Base-by-base conservation (phyloP, 1,139 yeast genomes). In the Sugiyamaella japonica region DNA sequence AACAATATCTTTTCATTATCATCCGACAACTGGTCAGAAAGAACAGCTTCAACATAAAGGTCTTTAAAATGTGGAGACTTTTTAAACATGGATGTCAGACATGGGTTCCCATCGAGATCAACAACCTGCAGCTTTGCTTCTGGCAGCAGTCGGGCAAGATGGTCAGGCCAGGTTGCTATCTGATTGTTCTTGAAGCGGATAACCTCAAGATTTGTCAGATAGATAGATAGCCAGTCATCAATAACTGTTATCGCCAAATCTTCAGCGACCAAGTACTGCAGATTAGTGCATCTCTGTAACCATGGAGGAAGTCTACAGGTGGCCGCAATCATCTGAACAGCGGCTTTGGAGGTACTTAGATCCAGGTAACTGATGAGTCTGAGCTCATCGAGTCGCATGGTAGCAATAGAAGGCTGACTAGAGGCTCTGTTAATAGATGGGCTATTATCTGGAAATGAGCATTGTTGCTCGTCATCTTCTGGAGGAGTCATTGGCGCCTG, bases 51-150 rank as follows among this genome's bases (percentile, higher is more conserved):
- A 31, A 41, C 32, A 37, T 59, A 61, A 29, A 60, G 48, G 9
- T 57, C 58, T 37, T 54, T 48, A 51, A 63, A 63, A 15, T 56
- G 47, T 5, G 55, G 54, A 1, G 63, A 59, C 23, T 61, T 61
- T 17, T 57, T 48, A 48, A 65, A 58, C 54, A 59, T 59, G n/a
- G 48, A 47, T 23, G 59, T 63, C 15, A 66, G 49, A 39, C 71
- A 68, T 1, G 72, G 72, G 54, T 68, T 68, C 8, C 71, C 71
- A n/a, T 66, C 69, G 39, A 68, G 55, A 25, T 60, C 64, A n/a
- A 68, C 47, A 3, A 67, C 63, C 31, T 61, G 54, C 10, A 68
- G 58, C 28, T 62, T 58, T n/a, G 61, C 61, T 38, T 57, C 56
- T 3, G 62, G 60, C 3, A 62, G 52, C 29, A 68, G 54, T 12